These are phyloP conservation scores for Pseudogymnoascus sp. DNA, from an alignment of 2,329 filamentous ascomycete genomes.

Conservation along the genomic window DNA sequence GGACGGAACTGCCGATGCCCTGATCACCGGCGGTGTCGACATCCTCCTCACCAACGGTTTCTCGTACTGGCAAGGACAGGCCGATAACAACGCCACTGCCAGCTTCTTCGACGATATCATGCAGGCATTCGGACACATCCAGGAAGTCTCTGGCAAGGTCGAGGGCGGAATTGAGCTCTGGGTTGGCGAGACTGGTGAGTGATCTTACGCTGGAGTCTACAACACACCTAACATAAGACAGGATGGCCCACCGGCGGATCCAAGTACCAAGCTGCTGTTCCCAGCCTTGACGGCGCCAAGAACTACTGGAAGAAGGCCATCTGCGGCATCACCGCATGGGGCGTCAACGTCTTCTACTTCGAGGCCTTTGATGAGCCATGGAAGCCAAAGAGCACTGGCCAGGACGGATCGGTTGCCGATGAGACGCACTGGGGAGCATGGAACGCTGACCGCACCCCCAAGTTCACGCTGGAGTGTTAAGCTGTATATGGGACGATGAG, in stretches of 20 bases:
- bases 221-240: slow-evolving; percentile 7
- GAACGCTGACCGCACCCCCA: slow-evolving; percentile 48
- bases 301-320: slow-evolving; percentile 55
- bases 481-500: neutral
- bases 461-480: slow-evolving; percentile 37
- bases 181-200: slow-evolving; percentile 55
- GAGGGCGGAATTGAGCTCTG: slow-evolving; percentile 53
- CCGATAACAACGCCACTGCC: slow-evolving; percentile 45
- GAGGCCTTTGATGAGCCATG: slow-evolving; percentile 67
- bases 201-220: neutral
- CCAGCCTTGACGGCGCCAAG: slow-evolving; percentile 50
- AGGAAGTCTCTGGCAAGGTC: slow-evolving; percentile 45
- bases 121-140: slow-evolving; percentile 56
- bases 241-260: slow-evolving; percentile 58
- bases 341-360: slow-evolving; percentile 64
- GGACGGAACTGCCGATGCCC: slow-evolving; percentile 58
- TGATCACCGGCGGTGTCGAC: slow-evolving; percentile 49
- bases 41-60: slow-evolving; percentile 61
- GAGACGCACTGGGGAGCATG: slow-evolving; percentile 66
- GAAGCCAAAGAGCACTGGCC: slow-evolving; percentile 57
- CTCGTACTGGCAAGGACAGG: slow-evolving; percentile 63
- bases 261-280: slow-evolving; percentile 53
- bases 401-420: slow-evolving; percentile 52
- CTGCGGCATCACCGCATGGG: slow-evolving; percentile 57
- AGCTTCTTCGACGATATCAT: slow-evolving; percentile 62